Evolutionary conservation across 345 rosid species (phyloP), one percentile per base, ranked within the genome.

Genomic region (Chamaenerion angustifolium): DNA sequence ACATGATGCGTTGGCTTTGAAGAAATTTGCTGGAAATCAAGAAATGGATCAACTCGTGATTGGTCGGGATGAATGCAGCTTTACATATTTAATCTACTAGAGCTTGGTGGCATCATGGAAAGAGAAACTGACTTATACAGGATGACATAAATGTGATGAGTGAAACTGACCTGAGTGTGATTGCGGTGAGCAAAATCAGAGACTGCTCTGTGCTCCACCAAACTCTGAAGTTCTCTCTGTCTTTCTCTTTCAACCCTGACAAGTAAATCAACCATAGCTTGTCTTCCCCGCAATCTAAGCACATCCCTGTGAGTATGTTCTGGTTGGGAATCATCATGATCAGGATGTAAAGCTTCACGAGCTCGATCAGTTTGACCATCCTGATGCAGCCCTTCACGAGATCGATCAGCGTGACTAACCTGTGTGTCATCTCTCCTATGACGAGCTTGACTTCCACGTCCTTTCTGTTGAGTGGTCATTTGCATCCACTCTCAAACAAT

Each of bases 131-230:
- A 31, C 42, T n/a, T 19, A 13, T 17, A 61, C 48, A 17, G 16
- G 43, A 31, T 48, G 41, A 15, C n/a, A 35, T 23, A 54, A 23
- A n/a, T 43, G 31, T 48, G 41, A 15, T 15, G 35, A 23, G 50
- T 42, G 55, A 45, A 51, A 68, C 72, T 40, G 56, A 93, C 96
- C 96, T 93, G 99, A 70, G 88, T 82, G 63, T 95, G 86, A 57
- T 81, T 88, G 45, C 99, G 99, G 64, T 93, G 96, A 63, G 99
- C 95, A 68, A 93, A 93, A 73, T 85, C 96, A 43, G 96, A 88
- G 55, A 88, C 99, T 58, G 99, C 92, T 21, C 95, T 85, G 64
- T 88, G 96, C 74, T 88, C 99, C 76, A 75, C 64, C 76, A 93
- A 68, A 46, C 81, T 88, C 74, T 88, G 78, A 62, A 93, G 85